Evolutionary conservation across 768 basidiomycete genomes (phyloP).

Genomic region (Tylopilus sp.): DNA sequence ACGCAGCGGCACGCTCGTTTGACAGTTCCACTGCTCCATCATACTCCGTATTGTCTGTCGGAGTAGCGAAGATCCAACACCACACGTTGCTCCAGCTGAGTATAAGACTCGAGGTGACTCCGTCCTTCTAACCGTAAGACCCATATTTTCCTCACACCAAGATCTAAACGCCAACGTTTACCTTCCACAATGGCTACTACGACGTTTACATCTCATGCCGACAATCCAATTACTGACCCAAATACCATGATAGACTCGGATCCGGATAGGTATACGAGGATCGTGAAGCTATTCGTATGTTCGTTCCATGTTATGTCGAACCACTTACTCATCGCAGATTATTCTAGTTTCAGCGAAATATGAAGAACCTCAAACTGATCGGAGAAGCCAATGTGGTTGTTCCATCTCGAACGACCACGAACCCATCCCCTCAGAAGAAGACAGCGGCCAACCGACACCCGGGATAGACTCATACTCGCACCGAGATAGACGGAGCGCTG

Average conservation of each 20-base stretch:
- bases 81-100: too few species aligned
- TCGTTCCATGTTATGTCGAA: not conserved
- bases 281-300: not conserved
- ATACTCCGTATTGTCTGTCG: too few species aligned
- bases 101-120: too few species aligned
- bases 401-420: not conserved
- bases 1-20: too few species aligned
- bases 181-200: not conserved
- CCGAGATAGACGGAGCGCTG: not conserved
- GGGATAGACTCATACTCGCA: not conserved
- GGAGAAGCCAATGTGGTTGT: not conserved
- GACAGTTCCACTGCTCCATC: too few species aligned
- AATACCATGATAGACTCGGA: not conserved
- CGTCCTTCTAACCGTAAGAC: not conserved
- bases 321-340: not conserved
- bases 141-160: not conserved
- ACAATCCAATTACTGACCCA: not conserved
- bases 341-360: not conserved
- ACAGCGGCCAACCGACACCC: slow-evolving; percentile 1
- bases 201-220: not conserved
- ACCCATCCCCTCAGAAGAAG: slow-evolving; percentile 1
- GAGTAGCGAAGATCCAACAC: too few species aligned
- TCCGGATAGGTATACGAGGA: not conserved
- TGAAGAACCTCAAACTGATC: not conserved
- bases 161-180: not conserved